Conservation (phyloP, 2,329 filamentous ascomycete species). For the Plenodomus tracheiphilus region DNA sequence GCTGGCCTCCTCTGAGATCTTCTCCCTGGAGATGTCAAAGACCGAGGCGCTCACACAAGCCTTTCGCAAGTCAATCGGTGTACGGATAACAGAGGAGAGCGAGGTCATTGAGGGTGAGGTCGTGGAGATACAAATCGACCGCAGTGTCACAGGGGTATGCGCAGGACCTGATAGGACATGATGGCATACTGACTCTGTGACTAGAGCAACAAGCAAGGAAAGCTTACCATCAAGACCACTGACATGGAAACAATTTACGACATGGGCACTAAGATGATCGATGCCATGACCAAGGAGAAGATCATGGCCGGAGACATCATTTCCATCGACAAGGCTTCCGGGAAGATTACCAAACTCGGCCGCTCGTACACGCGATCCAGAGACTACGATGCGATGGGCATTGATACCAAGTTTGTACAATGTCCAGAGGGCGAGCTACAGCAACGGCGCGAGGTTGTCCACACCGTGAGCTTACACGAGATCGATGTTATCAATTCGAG, state of each 20-base stretch:
- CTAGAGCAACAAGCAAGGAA: conserved; percentile 91
- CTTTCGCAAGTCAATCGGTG: conserved; percentile 98
- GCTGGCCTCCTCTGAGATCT: conserved; percentile 94
- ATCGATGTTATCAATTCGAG: conserved; percentile 99
- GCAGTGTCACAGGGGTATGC: conserved; percentile 82
- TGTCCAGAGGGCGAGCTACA: conserved; percentile 97
- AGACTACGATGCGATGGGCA: conserved; percentile 99
- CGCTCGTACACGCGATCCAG: conserved; percentile 91
- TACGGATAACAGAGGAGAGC: conserved; percentile 97
- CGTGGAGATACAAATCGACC: conserved; percentile 97
- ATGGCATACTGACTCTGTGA: conserved; percentile 11
- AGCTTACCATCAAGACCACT: conserved; percentile 98
- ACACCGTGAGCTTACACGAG: conserved; percentile 95
- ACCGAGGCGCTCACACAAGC: conserved; percentile 97
- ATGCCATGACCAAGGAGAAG: conserved; percentile 98
- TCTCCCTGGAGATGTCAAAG: conserved; percentile 99
- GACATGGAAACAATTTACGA: conserved; percentile 99
- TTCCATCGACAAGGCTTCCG: conserved; percentile 96
- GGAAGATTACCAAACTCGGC: conserved; percentile 96
- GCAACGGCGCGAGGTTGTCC: conserved; percentile 94
- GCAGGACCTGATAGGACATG: background rate
- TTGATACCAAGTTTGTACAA: conserved; percentile 96
- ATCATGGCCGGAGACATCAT: conserved; percentile 99
- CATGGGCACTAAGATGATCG: conserved; percentile 99
- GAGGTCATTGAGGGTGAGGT: conserved; percentile 99